Evolutionary conservation across 176 grass and related monocot genomes (phyloP).

Genomic region (Hsuehochloa calcarea): DNA sequence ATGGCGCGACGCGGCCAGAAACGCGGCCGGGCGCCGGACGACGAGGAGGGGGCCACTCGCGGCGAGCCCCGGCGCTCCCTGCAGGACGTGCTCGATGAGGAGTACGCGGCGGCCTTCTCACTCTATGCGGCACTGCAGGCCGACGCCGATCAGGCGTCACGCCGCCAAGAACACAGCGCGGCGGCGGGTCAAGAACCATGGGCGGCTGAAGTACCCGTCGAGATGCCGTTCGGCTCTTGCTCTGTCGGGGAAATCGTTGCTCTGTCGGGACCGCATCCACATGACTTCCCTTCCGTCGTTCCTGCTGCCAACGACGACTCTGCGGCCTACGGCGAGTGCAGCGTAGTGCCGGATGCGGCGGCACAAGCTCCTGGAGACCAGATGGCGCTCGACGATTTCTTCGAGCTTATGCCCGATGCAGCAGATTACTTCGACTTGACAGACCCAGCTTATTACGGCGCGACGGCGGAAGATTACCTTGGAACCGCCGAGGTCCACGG

Average conservation of each 20-base stretch:
- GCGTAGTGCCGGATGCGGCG: neutral
- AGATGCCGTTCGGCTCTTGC: neutral
- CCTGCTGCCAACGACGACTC: neutral
- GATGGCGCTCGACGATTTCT: neutral
- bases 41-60: no score
- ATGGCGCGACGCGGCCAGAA: no score
- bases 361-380: neutral
- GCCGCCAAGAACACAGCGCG: neutral
- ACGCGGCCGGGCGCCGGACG: constrained; percentile 22
- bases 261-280: neutral
- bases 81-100: neutral
- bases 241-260: neutral
- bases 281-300: neutral
- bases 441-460: no score
- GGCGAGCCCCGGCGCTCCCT: neutral
- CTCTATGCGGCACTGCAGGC: neutral
- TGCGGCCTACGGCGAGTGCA: neutral
- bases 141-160: neutral
- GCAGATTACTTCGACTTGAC: neutral
- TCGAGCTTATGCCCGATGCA: neutral
- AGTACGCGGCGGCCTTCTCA: no score
- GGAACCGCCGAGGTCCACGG: no score
- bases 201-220: neutral
- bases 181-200: neutral
- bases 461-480: no score